Evolutionary conservation across 371 early-diverging fungal species (phyloP).

Genomic region (Mucor ambiguus): DNA sequence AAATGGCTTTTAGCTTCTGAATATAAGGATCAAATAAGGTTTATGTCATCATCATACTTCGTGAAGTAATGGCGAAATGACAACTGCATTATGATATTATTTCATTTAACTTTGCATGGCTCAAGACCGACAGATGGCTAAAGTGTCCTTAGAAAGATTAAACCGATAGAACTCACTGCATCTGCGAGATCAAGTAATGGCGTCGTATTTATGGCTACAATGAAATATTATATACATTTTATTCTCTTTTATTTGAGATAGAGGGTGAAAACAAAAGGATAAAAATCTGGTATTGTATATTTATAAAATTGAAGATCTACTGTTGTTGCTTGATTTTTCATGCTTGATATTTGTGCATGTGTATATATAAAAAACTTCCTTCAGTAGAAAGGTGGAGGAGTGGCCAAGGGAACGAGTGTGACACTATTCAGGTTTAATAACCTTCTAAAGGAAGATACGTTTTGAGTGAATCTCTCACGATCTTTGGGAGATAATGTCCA

Average conservation of each 20-base stretch:
- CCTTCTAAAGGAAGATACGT: conserved; percentile 69
- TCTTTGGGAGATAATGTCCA: conserved; percentile 65
- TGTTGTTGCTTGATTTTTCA: neutral
- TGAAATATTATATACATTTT: neutral
- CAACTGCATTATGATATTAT: no score
- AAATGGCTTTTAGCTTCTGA: no score
- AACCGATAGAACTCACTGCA: no score
- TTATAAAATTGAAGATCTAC: neutral
- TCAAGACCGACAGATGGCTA: no score
- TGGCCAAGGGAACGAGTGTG: conserved; percentile 44
- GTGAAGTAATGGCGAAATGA: no score
- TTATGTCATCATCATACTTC: no score
- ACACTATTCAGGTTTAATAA: conserved; percentile 59
- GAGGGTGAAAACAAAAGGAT: neutral
- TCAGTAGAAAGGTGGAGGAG: conserved; percentile 24
- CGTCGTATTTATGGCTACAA: no score
- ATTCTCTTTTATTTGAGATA: neutral
- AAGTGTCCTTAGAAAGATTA: no score
- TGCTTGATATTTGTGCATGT: neutral
- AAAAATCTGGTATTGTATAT: neutral
- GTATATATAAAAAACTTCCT: neutral
- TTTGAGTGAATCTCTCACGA: conserved; percentile 82
- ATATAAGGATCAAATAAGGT: no score
- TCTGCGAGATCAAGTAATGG: no score
- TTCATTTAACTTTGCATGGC: no score